Base-by-base conservation (phyloP, 768 basidiomycete species). In the Termitomyces eurrhizus region DNA sequence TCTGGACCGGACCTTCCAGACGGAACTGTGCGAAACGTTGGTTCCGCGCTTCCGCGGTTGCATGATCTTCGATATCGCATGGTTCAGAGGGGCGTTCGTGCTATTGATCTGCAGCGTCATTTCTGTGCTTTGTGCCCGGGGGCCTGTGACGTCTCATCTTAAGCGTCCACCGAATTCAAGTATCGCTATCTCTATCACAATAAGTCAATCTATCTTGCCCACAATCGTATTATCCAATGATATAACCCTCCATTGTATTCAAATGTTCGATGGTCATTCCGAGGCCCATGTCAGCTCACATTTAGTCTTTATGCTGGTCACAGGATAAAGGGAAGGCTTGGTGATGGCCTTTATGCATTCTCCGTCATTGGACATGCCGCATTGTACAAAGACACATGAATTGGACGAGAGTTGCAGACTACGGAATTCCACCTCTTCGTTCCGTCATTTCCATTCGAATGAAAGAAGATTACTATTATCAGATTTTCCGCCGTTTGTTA, bases 1-100 rank as follows among this genome's bases (percentile, higher is more conserved):
- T 90, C 71, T 92, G 90, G 90, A 84, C 82, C 1, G 89, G 89
- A 3, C 68, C 75, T 71, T 48, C 75, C 78, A 2, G 73, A 75
- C 41, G 77, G 78, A 4, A 70, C 66, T 7, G 64, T 80, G 21
- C 72, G 75, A 24, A 74, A 79, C 58, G 74, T 78, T 53, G 57
- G 56, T 48, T 55, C 60, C 56, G 62, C 65, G n/a, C 52, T 64
- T 21, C 77, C 78, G 4, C 74, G 84, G 41, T 73, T 85, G 61
- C 80, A 84, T n/a, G 83, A 85, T 60, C 29, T 81, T 44, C 66
- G 75, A 44, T 80, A 80, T 60, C 72, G 83, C 24, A 77, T 83
- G 71, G 80, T 83, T 5, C 72, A 75, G 55, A 69, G 80, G 16
- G 83, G 85, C 2, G 64, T 85, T 21, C 62, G 65, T 0, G 79